Evolutionary conservation across 1,284 basidiomycete genomes (phyloP).

Genomic region (Leccinum ponderosum): DNA sequence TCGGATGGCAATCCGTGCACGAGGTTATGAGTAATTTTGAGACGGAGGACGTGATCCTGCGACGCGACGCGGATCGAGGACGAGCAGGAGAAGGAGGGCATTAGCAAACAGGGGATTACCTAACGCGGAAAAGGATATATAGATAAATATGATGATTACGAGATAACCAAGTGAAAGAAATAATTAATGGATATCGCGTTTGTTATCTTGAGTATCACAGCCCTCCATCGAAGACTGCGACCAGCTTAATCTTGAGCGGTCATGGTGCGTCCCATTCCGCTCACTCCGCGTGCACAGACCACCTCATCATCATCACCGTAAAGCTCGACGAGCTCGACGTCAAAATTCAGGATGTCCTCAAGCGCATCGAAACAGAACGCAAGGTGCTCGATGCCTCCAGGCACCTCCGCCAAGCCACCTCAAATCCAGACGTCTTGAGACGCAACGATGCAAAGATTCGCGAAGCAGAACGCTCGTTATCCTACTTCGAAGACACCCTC

Average conservation of each 20-base stretch:
- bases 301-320: slow-evolving; percentile 7
- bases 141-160: slow-evolving; percentile 21
- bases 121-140: slow-evolving; percentile 3
- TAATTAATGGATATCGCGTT: neutral
- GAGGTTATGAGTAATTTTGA: slow-evolving; percentile 42
- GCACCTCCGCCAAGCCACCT: slow-evolving; percentile 78
- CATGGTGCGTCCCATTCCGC: slow-evolving; percentile 32
- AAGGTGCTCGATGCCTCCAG: slow-evolving; percentile 89
- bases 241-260: slow-evolving; percentile 12
- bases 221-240: slow-evolving; percentile 21
- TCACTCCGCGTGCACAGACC: slow-evolving; percentile 5
- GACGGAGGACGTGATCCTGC: slow-evolving; percentile 32
- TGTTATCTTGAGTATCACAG: slow-evolving; percentile 34
- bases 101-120: neutral
- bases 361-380: slow-evolving; percentile 89
- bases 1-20: slow-evolving; percentile 39
- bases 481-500: slow-evolving; percentile 87
- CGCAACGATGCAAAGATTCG: slow-evolving; percentile 85
- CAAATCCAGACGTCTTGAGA: slow-evolving; percentile 84
- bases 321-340: slow-evolving; percentile 65
- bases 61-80: slow-evolving; percentile 35
- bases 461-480: slow-evolving; percentile 83
- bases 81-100: slow-evolving; percentile 41
- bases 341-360: slow-evolving; percentile 91
- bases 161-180: slow-evolving; percentile 31